Percentiles rank a stretch among this genome's conserved stretches.
phyloP scores from a whole-genome alignment of 805 yeast species.

The Teunomyces pallodes region DNA sequence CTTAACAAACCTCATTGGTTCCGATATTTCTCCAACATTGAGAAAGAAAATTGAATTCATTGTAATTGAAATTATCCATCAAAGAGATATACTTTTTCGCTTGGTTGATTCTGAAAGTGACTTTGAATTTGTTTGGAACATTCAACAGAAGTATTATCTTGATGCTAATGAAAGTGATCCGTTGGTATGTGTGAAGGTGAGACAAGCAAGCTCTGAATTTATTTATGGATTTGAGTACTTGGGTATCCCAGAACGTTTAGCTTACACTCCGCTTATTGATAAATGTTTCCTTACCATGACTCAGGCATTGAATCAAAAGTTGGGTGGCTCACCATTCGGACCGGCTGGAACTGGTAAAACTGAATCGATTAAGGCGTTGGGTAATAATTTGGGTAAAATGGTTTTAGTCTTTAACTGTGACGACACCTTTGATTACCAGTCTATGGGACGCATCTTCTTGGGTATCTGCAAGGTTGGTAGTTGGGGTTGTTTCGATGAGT shows the following conservation, averaged over 20 bases:
- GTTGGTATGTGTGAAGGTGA: constrained; percentile 39
- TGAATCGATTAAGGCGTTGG: constrained; percentile 82
- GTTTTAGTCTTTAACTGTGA: constrained; percentile 91
- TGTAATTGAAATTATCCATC: constrained; percentile 68
- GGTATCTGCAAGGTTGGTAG: constrained; percentile 84
- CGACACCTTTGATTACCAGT: constrained; percentile 76
- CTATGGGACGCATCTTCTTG: constrained; percentile 71
- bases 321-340: constrained; percentile 92
- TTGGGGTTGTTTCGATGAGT: constrained; percentile 97
- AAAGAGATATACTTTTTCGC: constrained; percentile 38
- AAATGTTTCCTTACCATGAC: constrained; percentile 66
- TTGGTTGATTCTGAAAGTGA: constrained; percentile 10
- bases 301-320: constrained; percentile 65
- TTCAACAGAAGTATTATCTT: constrained; percentile 51
- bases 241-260: constrained; percentile 71
- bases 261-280: constrained; percentile 70
- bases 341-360: constrained; percentile 99
- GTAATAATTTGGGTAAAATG: constrained; percentile 72
- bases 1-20: constrained; percentile 26
- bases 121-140: constrained; percentile 43
- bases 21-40: constrained; percentile 20
- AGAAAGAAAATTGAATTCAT: constrained; percentile 55
- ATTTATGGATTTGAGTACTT: constrained; percentile 79
- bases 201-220: constrained; percentile 51
- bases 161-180: constrained; percentile 20